Percentiles rank a stretch among this genome's conserved stretches.
phyloP scores from a whole-genome alignment of 495 filamentous ascomycete genomes.

The Penicillium alfredii region DNA sequence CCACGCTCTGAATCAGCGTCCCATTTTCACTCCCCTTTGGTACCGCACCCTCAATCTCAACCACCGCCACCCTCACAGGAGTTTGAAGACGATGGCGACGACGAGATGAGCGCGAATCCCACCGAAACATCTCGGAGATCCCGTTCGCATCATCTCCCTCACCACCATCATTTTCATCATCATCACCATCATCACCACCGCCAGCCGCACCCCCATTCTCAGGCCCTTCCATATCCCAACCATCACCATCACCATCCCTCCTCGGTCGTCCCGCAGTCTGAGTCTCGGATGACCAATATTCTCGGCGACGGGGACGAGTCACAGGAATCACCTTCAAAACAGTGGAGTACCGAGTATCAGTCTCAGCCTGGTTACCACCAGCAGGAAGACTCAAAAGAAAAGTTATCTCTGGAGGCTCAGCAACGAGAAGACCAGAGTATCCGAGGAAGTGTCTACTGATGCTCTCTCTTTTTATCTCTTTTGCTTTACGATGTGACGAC shows the following conservation, averaged over 20 bases:
- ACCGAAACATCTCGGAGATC: constrained; percentile 19
- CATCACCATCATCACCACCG: constrained; percentile 6
- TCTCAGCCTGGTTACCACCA: not conserved
- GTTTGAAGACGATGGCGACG: constrained; percentile 44
- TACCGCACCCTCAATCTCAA: constrained; percentile 4
- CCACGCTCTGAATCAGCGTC: too few relatives aligned
- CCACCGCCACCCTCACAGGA: constrained; percentile 29
- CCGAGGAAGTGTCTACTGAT: constrained; percentile 34
- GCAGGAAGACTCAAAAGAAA: constrained; percentile 7
- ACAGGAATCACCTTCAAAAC: too few relatives aligned
- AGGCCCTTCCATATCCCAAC: too few relatives aligned
- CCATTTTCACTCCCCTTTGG: not conserved
- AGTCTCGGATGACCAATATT: constrained; percentile 39
- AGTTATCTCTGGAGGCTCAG: constrained; percentile 21
- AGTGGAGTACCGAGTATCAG: too few relatives aligned
- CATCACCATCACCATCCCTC: constrained; percentile 13
- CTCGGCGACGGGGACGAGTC: constrained; percentile 31
- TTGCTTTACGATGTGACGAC: too few relatives aligned
- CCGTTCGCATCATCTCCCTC: constrained; percentile 23
- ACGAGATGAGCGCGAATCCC: constrained; percentile 40
- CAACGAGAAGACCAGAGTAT: constrained; percentile 34
- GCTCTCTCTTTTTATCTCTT: not conserved
- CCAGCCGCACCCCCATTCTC: too few relatives aligned
- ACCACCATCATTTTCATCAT: constrained; percentile 18
- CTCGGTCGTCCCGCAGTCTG: constrained; percentile 25